Evolutionary conservation across 192 early-diverging fungal genomes (phyloP).

Genomic region (Gonapodya prolifera): DNA sequence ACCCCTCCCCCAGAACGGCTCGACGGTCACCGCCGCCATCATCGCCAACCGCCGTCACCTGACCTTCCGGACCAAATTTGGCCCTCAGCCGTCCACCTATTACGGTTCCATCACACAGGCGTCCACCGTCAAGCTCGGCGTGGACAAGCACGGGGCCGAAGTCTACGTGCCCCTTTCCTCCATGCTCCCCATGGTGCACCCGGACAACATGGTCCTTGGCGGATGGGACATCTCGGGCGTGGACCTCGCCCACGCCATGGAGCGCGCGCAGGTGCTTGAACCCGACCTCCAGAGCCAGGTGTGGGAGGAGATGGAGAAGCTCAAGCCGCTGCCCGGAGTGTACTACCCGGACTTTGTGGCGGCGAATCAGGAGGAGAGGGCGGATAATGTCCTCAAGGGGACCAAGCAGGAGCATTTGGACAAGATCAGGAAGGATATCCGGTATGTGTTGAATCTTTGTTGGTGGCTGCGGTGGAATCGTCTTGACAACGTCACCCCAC

Average conservation of each 20-base stretch:
- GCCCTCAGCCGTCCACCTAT: conserved; percentile 88
- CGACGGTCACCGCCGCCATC: conserved; percentile 92
- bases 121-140: conserved; percentile 91
- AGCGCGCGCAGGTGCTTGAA: conserved; percentile 88
- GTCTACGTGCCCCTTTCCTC: conserved; percentile 85
- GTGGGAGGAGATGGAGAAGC: conserved; percentile 55
- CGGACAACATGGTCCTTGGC: conserved; percentile 92
- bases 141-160: conserved; percentile 62
- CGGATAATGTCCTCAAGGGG: conserved; percentile 79
- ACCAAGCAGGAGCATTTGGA: conserved; percentile 86
- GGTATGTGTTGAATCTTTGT: conserved; percentile 10
- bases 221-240: conserved; percentile 92
- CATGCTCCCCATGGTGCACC: conserved; percentile 92
- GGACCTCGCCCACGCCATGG: conserved; percentile 86
- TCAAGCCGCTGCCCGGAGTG: conserved; percentile 86
- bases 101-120: conserved; percentile 93
- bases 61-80: conserved; percentile 87
- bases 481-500: not conserved
- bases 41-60: conserved; percentile 82
- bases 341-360: conserved; percentile 99
- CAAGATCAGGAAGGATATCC: conserved; percentile 86
- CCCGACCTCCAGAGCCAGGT: conserved; percentile 94
- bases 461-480: conserved; percentile 5
- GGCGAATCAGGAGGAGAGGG: conserved; percentile 94
- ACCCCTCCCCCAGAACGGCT: too few species aligned